A percentile compares a stretch with the other conserved stretches of the same genome.
phyloP scores from a whole-genome alignment of 2,329 filamentous ascomycete genomes.

The Ophiostoma sp. region DNA sequence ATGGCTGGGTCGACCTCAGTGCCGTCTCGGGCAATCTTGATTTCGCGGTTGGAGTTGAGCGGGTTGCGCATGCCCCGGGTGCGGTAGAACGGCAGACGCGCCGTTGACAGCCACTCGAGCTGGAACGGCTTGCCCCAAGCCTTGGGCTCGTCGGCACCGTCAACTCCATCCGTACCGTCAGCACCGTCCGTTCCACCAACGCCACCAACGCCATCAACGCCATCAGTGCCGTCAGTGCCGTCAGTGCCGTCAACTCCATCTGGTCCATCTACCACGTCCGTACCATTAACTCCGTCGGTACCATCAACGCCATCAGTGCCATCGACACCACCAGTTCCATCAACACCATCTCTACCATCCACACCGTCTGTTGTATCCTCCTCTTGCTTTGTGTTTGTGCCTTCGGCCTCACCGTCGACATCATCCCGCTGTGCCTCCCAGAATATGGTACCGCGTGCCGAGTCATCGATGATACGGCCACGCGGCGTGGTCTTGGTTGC shows the following conservation, averaged over 20 bases:
- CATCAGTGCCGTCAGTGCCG: slow-evolving; percentile 22
- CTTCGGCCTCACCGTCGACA: slow-evolving; percentile 19
- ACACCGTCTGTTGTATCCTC: neutral
- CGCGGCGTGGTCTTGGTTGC: slow-evolving; percentile 75
- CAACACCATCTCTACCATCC: neutral
- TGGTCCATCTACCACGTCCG: slow-evolving; percentile 27
- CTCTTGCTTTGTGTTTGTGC: neutral
- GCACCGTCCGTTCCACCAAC: slow-evolving; percentile 41
- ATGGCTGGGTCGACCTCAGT: slow-evolving; percentile 87
- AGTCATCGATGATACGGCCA: slow-evolving; percentile 89
- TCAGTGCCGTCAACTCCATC: slow-evolving; percentile 33
- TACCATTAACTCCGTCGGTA: neutral
- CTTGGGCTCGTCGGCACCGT: slow-evolving; percentile 53
- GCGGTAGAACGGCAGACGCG: slow-evolving; percentile 80
- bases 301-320: slow-evolving; percentile 30
- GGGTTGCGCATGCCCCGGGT: slow-evolving; percentile 86
- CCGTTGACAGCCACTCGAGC: slow-evolving; percentile 85
- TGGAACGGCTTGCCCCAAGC: slow-evolving; percentile 90
- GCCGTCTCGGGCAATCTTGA: slow-evolving; percentile 93
- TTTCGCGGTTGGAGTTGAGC: slow-evolving; percentile 92
- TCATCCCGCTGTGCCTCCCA: slow-evolving; percentile 73
- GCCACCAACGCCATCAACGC: slow-evolving; percentile 46
- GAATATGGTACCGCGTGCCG: slow-evolving; percentile 90
- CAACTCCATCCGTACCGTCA: slow-evolving; percentile 42
- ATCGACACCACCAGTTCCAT: slow-evolving; percentile 28